Conservation (phyloP, 495 filamentous ascomycete species). For the Hypoxylon lenormandii region DNA sequence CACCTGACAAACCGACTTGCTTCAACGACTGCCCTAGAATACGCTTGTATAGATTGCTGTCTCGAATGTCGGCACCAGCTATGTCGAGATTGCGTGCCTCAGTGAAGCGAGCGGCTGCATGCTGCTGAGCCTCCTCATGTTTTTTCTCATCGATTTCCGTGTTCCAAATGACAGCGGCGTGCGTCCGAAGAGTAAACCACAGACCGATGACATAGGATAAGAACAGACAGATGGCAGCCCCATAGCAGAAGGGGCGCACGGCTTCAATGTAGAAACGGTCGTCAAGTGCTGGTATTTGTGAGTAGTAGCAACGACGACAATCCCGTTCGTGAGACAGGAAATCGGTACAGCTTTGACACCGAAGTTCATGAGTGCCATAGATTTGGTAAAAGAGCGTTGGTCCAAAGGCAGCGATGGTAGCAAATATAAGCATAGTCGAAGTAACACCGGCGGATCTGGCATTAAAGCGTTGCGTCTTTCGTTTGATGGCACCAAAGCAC, state of each 20-base stretch:
- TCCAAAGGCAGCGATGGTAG: conserved; percentile 95
- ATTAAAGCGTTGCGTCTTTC: conserved; percentile 99
- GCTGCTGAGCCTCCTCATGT: conserved; percentile 56
- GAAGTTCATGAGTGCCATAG: conserved; percentile 95
- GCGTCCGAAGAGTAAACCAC: conserved; percentile 95
- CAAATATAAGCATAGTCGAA: conserved; percentile 97
- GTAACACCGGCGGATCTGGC: conserved; percentile 96
- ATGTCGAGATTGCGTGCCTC: conserved; percentile 58
- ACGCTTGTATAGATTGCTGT: conserved; percentile 90
- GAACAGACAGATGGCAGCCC: conserved; percentile 86
- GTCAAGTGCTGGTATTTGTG: conserved; percentile 83
- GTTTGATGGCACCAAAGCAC: conserved; percentile 97
- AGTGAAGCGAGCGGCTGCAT: conserved; percentile 52
- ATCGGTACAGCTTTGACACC: conserved; percentile 78
- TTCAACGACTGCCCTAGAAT: conserved; percentile 89
- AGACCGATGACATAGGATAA: conserved; percentile 92
- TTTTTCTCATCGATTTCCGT: conserved; percentile 87
- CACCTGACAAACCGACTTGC: conserved; percentile 74
- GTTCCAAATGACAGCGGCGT: conserved; percentile 97
- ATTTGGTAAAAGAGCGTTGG: conserved; percentile 99
- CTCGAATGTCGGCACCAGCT: conserved; percentile 71
- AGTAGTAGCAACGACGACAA: conserved; percentile 93
- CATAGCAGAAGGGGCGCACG: conserved; percentile 91
- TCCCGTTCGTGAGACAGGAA: conserved; percentile 65
- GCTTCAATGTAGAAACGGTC: conserved; percentile 89